A percentile compares a stretch with the other conserved stretches of the same genome.
These are phyloP conservation scores for Vanderwaltozyma tropicalis DNA, from an alignment of 805 yeast species.

Conservation along the genomic window DNA sequence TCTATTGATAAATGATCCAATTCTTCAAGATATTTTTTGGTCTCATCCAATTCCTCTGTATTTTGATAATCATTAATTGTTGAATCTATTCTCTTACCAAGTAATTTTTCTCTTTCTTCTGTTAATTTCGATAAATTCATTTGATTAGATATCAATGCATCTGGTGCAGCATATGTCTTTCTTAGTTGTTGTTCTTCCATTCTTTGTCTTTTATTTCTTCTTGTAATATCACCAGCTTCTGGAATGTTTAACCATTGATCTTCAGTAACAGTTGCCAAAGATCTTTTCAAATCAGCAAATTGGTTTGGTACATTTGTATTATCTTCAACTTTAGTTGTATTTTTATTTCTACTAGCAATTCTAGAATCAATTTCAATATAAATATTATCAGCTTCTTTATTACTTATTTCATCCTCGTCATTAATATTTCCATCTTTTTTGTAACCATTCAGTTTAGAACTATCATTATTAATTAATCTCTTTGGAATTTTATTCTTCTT, in stretches of 20 bases:
- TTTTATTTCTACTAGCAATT: conserved; percentile 26
- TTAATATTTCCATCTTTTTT: conserved; percentile 10
- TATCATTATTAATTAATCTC: conserved; percentile 12
- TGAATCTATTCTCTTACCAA: conserved; percentile 45
- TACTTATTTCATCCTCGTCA: conserved; percentile 20
- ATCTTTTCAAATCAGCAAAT: conserved; percentile 60
- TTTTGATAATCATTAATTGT: conserved; percentile 9
- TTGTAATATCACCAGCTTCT: conserved; percentile 80
- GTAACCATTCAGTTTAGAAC: conserved; percentile 14
- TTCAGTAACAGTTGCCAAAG: conserved; percentile 44
- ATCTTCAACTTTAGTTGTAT: conserved; percentile 8
- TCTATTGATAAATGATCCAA: conserved; percentile 17
- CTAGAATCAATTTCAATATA: conserved; percentile 59
- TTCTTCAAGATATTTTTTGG: conserved; percentile 34
- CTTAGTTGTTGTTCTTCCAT: conserved; percentile 49
- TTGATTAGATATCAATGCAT: conserved; percentile 40
- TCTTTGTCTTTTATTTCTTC: conserved; percentile 63
- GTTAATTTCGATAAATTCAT: conserved; percentile 42
- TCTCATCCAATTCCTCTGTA: conserved; percentile 15
- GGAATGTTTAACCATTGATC: conserved; percentile 80
- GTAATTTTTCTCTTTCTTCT: conserved; percentile 50
- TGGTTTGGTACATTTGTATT: conserved; percentile 46
- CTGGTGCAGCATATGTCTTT: conserved; percentile 78
- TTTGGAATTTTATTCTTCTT: conserved; percentile 14
- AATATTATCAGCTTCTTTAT: conserved; percentile 68